Percentiles rank a stretch among this genome's conserved stretches.
Conservation (phyloP, 345 rosid genomes). For the Orychophragmus violaceus region DNA sequence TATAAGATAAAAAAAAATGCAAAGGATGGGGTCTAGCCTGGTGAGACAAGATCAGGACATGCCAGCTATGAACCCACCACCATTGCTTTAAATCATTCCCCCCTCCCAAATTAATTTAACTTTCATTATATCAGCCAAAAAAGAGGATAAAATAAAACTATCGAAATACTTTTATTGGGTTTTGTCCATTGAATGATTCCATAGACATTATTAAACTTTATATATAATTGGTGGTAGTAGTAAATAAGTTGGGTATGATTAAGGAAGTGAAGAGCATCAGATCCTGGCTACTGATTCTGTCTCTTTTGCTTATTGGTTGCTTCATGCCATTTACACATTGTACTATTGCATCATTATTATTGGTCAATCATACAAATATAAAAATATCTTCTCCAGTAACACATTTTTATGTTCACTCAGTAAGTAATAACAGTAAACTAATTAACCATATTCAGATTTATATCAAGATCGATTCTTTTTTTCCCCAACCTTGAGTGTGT, state of each 20-base stretch:
- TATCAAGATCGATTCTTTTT: conserved; percentile 1
- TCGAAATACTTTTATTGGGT: conserved; percentile 8
- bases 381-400: neutral
- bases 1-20: neutral
- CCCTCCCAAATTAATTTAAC: conserved; percentile 22
- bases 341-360: conserved; percentile 15
- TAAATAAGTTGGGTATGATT: conserved; percentile 28
- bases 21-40: conserved; percentile 3
- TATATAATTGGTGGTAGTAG: neutral
- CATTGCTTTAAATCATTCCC: conserved; percentile 18
- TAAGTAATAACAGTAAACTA: neutral
- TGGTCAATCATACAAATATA: neutral
- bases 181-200: conserved; percentile 26
- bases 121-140: neutral
- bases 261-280: conserved; percentile 24
- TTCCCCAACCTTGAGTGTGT: neutral
- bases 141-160: neutral
- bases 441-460: neutral
- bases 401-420: neutral
- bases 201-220: neutral
- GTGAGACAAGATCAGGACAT: conserved; percentile 32
- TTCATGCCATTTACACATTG: conserved; percentile 14
- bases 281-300: conserved; percentile 22
- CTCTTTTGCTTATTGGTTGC: conserved; percentile 9
- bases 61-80: conserved; percentile 37